Base-by-base conservation (phyloP, 768 basidiomycete species). In the Psilocybe tampanensis region DNA sequence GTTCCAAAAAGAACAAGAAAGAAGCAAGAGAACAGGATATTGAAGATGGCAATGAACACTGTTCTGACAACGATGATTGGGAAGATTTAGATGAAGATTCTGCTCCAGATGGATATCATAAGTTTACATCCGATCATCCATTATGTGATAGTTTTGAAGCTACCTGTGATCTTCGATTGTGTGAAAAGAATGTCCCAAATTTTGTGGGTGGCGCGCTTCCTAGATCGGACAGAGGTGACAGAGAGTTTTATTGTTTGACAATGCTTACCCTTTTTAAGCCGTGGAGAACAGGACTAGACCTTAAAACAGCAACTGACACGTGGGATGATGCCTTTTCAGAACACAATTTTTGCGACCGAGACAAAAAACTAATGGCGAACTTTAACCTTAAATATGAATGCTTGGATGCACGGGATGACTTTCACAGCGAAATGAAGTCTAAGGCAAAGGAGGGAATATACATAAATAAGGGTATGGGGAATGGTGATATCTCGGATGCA, bases 381-480 rank as follows among this genome's bases (percentile, higher is more conserved):
- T 67, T 74, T 24, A 67, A 74, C 55, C 32, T 76, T 1, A 29
- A 51, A 18, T 73, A 75, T 61, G 73, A 76, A 51, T 75, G 74
- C 51, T 47, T 70, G 7, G 72, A 76, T 67, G 67, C 68, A 2
- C 36, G 69, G 19, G 73, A 76, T 60, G 73, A 74, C 45, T 73
- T 59, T 58, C 36, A 59, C 33, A 59, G 67, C 23, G 58, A 59
- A 55, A 12, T 61, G 5, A 60, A 60, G 19, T 58, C 48, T 33
- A 63, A 54, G 12, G 36, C 6, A 39, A 13, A 13, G 36, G 36
- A 15, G 4, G 13, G n/a, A 13, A 39, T n/a, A n/a, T 8, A 3
- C 43, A 49, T 24, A 2, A 21, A 33, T 19, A 47, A 11, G 18
- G 24, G 50, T 18, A 32, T 9, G 12, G 1, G 6, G 3, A 39